Percentiles rank a stretch among this genome's conserved stretches.
These are phyloP conservation scores for Astrocystis sublimbata DNA, from an alignment of 495 filamentous ascomycete species.

Conservation along the genomic window DNA sequence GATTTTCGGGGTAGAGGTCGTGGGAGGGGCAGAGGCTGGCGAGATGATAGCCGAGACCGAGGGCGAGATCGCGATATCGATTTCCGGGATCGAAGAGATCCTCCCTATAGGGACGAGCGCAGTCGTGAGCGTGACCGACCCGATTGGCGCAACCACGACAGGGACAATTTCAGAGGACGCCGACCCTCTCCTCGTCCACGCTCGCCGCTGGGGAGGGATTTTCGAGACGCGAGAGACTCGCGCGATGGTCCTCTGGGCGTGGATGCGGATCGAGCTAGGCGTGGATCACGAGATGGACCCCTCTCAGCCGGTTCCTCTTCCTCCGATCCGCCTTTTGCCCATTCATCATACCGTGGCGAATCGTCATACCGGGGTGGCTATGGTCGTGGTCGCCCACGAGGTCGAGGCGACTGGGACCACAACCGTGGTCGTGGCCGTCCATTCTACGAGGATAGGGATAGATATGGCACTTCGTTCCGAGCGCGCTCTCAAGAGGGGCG, in stretches of 20 bases:
- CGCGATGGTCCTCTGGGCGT: slow-evolving; percentile 47
- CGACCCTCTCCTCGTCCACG: slow-evolving; percentile 48
- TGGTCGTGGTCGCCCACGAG: slow-evolving; percentile 47
- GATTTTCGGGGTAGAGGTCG: slow-evolving; percentile 52
- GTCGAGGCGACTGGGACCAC: slow-evolving; percentile 69
- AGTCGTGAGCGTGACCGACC: slow-evolving; percentile 48
- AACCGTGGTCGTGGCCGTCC: slow-evolving; percentile 63
- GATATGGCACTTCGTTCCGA: slow-evolving; percentile 53
- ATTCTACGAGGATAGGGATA: slow-evolving; percentile 64
- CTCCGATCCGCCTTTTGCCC: slow-evolving; percentile 61
- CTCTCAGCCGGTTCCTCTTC: slow-evolving; percentile 68
- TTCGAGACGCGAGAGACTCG: slow-evolving; percentile 35
- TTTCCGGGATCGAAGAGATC: slow-evolving; percentile 51
- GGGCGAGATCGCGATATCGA: slow-evolving; percentile 60
- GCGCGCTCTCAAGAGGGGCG: slow-evolving; percentile 72
- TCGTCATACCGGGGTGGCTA: slow-evolving; percentile 60
- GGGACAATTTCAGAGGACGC: slow-evolving; percentile 45
- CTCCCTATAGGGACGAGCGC: slow-evolving; percentile 50
- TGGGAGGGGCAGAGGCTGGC: slow-evolving; percentile 45
- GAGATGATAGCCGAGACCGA: slow-evolving; percentile 64
- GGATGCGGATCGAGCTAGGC: slow-evolving; percentile 52
- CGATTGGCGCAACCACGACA: slow-evolving; percentile 44
- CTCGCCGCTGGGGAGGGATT: slow-evolving; percentile 46
- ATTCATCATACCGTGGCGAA: slow-evolving; percentile 53
- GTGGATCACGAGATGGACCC: slow-evolving; percentile 59